These are phyloP conservation scores for Kodamaea lidongshanica DNA, from an alignment of 805 yeast species.

Conservation along the genomic window DNA sequence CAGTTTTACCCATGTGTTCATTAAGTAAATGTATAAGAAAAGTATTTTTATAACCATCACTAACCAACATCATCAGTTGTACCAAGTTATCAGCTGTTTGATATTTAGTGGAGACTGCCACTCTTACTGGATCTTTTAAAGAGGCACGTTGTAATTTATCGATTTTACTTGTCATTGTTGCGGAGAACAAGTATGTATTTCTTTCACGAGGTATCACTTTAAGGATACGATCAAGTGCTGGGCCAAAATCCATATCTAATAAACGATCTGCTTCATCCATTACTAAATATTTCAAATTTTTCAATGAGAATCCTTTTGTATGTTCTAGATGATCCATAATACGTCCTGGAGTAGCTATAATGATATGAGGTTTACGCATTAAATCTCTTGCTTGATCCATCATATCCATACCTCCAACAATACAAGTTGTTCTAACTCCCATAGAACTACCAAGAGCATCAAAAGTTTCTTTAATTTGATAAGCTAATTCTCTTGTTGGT, in stretches of 20 bases:
- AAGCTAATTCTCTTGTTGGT: constrained; percentile 81
- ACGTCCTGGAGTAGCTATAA: constrained; percentile 95
- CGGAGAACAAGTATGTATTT: constrained; percentile 83
- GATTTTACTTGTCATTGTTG: constrained; percentile 95
- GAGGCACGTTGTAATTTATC: constrained; percentile 94
- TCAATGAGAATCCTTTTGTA: constrained; percentile 81
- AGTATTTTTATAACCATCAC: constrained; percentile 90
- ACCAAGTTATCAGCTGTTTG: constrained; percentile 91
- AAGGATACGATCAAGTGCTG: constrained; percentile 81
- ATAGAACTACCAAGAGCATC: constrained; percentile 86
- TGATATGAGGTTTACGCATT: constrained; percentile 88
- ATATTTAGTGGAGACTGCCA: constrained; percentile 82
- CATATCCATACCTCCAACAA: constrained; percentile 98
- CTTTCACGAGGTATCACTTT: constrained; percentile 78
- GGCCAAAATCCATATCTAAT: constrained; percentile 94
- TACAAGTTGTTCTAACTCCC: constrained; percentile 86
- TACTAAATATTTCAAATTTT: constrained; percentile 73
- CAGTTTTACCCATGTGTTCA: constrained; percentile 78
- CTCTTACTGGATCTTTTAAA: constrained; percentile 77
- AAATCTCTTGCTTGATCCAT: constrained; percentile 95
- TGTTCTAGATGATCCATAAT: constrained; percentile 89
- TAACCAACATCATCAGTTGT: constrained; percentile 83
- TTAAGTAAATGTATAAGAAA: constrained; percentile 74
- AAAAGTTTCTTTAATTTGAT: constrained; percentile 88
- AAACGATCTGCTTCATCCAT: constrained; percentile 98